Conservation (phyloP, 495 filamentous ascomycete genomes). For the Talaromyces proteolyticus region DNA sequence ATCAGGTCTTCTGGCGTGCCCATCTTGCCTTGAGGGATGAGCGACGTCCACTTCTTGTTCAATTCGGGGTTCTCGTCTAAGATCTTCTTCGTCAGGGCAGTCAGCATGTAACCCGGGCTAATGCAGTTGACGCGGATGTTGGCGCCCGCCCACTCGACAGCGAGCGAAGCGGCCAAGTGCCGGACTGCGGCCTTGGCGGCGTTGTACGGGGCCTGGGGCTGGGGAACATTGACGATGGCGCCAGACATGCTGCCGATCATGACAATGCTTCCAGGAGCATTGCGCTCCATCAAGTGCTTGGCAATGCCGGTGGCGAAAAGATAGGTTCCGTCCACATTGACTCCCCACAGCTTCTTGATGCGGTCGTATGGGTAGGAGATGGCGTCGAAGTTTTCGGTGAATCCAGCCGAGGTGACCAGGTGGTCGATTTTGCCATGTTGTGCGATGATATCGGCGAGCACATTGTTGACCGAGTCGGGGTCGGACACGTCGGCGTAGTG, state of each 20-base stretch:
- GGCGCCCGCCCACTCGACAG: constrained; percentile 83
- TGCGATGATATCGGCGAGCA: constrained; percentile 61
- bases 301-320: constrained; percentile 80
- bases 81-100: constrained; percentile 92
- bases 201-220: constrained; percentile 91
- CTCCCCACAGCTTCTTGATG: constrained; percentile 85
- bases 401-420: constrained; percentile 91
- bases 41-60: constrained; percentile 77
- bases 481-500: constrained; percentile 85
- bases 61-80: constrained; percentile 88
- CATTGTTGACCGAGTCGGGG: constrained; percentile 65
- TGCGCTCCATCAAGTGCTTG: constrained; percentile 80
- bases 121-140: constrained; percentile 90
- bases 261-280: constrained; percentile 76
- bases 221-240: constrained; percentile 86
- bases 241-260: constrained; percentile 96
- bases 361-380: constrained; percentile 83
- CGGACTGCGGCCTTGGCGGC: constrained; percentile 84
- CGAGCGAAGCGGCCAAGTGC: constrained; percentile 72
- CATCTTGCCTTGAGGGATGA: constrained; percentile 91
- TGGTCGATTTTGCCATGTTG: constrained; percentile 80
- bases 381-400: constrained; percentile 93
- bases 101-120: constrained; percentile 90
- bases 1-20: constrained; percentile 87
- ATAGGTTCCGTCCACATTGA: constrained; percentile 94